Evolutionary conservation across 345 rosid species (phyloP).

Genomic region (Camelina hispida): DNA sequence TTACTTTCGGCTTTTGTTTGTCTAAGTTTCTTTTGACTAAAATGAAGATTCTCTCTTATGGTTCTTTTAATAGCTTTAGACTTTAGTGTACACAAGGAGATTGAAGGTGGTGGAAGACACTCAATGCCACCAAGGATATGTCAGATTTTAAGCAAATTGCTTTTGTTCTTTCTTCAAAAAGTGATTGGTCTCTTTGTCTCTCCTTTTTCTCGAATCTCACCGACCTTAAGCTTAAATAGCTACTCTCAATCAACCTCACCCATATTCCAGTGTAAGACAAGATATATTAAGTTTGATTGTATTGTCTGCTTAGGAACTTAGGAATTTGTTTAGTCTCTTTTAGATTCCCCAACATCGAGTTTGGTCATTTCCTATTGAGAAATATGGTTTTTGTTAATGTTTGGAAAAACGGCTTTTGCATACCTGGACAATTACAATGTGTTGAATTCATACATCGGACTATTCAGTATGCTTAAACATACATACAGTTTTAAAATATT

Average conservation of each 20-base stretch:
- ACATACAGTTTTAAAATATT: too few relatives aligned
- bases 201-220: slow-evolving; percentile 40
- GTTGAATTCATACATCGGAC: too few relatives aligned
- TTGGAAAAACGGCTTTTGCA: too few relatives aligned
- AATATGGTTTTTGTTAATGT: background rate
- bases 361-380: background rate
- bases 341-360: background rate
- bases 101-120: slow-evolving; percentile 34
- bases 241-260: slow-evolving; percentile 25
- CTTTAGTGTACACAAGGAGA: slow-evolving; percentile 13
- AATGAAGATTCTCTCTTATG: slow-evolving; percentile 33
- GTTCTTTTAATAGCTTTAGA: slow-evolving; percentile 38
- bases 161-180: slow-evolving; percentile 40
- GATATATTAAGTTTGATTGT: background rate
- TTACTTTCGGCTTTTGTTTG: slow-evolving; percentile 41
- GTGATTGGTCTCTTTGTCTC: slow-evolving; percentile 42
- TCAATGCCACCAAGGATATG: slow-evolving; percentile 33
- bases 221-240: slow-evolving; percentile 33
- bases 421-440: too few relatives aligned
- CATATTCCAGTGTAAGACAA: slow-evolving; percentile 28
- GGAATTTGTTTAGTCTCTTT: background rate
- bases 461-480: too few relatives aligned
- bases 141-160: slow-evolving; percentile 33
- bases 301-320: background rate
- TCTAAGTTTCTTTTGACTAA: slow-evolving; percentile 42